phyloP scores from a whole-genome alignment of 202 grass and related monocot species.

The Zizania palustris region DNA sequence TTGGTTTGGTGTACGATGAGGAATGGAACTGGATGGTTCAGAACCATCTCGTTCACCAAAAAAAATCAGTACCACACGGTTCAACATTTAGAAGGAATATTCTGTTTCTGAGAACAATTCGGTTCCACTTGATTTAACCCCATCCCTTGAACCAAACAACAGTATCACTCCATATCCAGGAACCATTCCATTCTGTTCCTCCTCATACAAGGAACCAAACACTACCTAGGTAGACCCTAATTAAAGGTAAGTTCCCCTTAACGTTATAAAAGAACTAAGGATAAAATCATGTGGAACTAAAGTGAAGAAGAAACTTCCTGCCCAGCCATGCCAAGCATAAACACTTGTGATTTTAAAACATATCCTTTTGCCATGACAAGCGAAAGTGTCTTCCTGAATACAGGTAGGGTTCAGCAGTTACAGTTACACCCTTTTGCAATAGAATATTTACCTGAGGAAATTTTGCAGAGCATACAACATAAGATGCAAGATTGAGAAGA shows the following conservation, averaged over 20 bases:
- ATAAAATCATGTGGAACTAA: not conserved
- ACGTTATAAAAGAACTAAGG: not conserved
- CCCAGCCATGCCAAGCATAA: not conserved
- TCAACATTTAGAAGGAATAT: too few relatives aligned
- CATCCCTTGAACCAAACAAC: too few relatives aligned
- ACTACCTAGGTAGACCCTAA: slow-evolving; percentile 3
- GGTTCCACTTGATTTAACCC: too few relatives aligned
- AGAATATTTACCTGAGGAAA: slow-evolving; percentile 65
- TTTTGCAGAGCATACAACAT: slow-evolving; percentile 79
- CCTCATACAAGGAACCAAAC: too few relatives aligned
- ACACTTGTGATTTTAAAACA: not conserved
- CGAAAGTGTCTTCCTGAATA: slow-evolving; percentile 22
- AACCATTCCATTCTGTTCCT: too few relatives aligned
- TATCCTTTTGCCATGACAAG: too few relatives aligned
- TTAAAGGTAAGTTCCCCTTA: not conserved
- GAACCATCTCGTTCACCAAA: too few relatives aligned
- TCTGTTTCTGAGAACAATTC: too few relatives aligned
- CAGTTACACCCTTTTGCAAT: slow-evolving; percentile 19
- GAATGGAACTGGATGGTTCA: too few relatives aligned
- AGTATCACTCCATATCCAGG: too few relatives aligned
- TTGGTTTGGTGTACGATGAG: too few relatives aligned
- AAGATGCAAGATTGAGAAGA: slow-evolving; percentile 79
- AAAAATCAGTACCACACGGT: too few relatives aligned
- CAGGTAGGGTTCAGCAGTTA: slow-evolving; percentile 9
- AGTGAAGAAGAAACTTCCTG: not conserved